phyloP scores from a whole-genome alignment of 169 alveolate genomes.

The Cryptosporidium canis region DNA sequence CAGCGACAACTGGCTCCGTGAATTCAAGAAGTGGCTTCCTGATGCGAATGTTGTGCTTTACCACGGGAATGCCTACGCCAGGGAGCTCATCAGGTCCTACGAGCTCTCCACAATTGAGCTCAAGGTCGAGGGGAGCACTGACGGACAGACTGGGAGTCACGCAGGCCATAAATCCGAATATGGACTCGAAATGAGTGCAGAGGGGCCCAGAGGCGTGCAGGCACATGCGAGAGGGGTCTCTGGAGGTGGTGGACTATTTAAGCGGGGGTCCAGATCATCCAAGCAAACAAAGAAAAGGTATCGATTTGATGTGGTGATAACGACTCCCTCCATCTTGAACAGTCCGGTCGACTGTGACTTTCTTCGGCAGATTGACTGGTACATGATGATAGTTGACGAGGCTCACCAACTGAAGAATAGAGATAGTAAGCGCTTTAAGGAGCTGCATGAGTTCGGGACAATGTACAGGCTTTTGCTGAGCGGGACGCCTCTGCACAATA shows the following conservation, averaged over 20 bases:
- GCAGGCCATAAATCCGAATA: neutral
- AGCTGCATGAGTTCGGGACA: slow-evolving; percentile 87
- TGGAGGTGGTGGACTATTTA: slow-evolving; percentile 50
- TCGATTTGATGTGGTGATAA: slow-evolving; percentile 86
- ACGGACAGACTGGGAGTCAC: neutral
- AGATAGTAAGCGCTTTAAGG: slow-evolving; percentile 87
- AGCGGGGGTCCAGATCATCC: slow-evolving; percentile 14
- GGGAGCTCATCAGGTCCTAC: slow-evolving; percentile 85
- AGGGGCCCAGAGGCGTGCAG: slow-evolving; percentile 71
- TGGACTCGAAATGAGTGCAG: too few species aligned
- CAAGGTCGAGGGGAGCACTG: neutral
- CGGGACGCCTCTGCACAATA: slow-evolving; percentile 96
- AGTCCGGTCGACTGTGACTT: slow-evolving; percentile 88
- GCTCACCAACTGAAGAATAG: slow-evolving; percentile 93
- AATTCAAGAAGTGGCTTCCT: slow-evolving; percentile 92
- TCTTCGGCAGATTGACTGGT: slow-evolving; percentile 87
- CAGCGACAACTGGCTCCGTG: slow-evolving; percentile 96
- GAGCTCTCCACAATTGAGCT: slow-evolving; percentile 77
- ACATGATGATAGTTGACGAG: slow-evolving; percentile 92
- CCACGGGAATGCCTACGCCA: slow-evolving; percentile 91
- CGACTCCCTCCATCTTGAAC: slow-evolving; percentile 89
- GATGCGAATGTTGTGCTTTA: slow-evolving; percentile 91
- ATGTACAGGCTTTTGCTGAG: slow-evolving; percentile 88
- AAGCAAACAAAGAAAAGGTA: slow-evolving; percentile 5
- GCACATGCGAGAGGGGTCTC: slow-evolving; percentile 82